These are phyloP conservation scores for Cadophora sp. DNA, from an alignment of 2,329 filamentous ascomycete species.

Conservation along the genomic window DNA sequence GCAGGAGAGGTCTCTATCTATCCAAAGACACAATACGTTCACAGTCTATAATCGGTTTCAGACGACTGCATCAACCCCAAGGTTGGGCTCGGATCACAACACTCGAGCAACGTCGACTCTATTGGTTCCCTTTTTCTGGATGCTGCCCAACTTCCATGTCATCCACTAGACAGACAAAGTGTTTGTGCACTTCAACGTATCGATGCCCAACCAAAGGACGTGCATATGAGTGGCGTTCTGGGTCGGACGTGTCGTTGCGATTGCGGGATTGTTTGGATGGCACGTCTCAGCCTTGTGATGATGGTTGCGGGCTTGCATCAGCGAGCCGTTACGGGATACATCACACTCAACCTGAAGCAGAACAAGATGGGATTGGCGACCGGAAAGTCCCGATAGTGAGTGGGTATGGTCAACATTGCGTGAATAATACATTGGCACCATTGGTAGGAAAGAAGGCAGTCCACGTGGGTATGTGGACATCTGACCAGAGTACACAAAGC, in stretches of 20 bases:
- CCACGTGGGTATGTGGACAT: no score
- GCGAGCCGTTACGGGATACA: not conserved
- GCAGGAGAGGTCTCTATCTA: no score
- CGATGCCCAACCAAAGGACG: not conserved
- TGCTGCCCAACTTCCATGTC: not conserved
- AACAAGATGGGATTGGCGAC: not conserved
- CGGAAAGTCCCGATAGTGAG: no score
- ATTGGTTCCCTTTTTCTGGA: not conserved
- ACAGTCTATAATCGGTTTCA: no score
- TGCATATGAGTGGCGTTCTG: not conserved
- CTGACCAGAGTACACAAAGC: no score
- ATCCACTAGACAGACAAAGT: not conserved
- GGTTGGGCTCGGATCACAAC: not conserved
- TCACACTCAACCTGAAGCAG: not conserved
- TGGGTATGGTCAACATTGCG: no score
- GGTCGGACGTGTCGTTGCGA: not conserved
- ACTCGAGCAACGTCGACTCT: not conserved
- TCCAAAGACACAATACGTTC: no score
- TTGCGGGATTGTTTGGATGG: not conserved
- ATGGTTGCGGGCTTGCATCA: not conserved
- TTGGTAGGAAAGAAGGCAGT: no score
- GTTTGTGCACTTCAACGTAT: not conserved
- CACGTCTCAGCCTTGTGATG: not conserved
- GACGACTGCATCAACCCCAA: not conserved
- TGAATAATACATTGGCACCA: no score